phyloP scores from a whole-genome alignment of 352 stramenopile genomes.

The Globisporangium lucens region DNA sequence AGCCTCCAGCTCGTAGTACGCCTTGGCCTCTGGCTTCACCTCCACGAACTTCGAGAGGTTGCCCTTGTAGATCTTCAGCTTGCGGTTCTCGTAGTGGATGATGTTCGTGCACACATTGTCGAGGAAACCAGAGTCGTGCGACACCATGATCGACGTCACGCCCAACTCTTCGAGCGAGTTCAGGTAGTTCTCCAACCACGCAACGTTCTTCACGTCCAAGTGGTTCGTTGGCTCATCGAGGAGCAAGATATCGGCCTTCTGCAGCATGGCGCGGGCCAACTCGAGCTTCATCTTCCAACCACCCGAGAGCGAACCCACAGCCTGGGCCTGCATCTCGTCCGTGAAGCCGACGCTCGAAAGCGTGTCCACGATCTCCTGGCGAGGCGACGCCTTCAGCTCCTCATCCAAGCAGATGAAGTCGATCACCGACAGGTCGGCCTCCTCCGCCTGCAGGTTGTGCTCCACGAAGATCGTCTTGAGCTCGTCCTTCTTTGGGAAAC shows the following conservation, averaged over 20 bases:
- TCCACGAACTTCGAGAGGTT: slow-evolving; percentile 86
- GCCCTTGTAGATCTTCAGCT: slow-evolving; percentile 88
- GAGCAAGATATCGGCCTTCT: slow-evolving; percentile 95
- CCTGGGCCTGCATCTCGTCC: slow-evolving; percentile 89
- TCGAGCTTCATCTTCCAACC: slow-evolving; percentile 96
- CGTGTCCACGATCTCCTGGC: slow-evolving; percentile 90
- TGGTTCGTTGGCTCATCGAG: slow-evolving; percentile 96
- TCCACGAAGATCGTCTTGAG: slow-evolving; percentile 96
- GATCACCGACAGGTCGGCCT: slow-evolving; percentile 78
- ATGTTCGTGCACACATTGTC: slow-evolving; percentile 98
- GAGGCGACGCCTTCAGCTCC: slow-evolving; percentile 88
- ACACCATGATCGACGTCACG: slow-evolving; percentile 94
- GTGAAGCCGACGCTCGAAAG: slow-evolving; percentile 93
- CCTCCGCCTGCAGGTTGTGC: slow-evolving; percentile 94
- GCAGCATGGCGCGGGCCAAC: slow-evolving; percentile 92
- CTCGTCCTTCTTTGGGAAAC: slow-evolving; percentile 94
- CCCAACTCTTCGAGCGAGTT: slow-evolving; percentile 63
- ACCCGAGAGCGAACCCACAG: slow-evolving; percentile 92
- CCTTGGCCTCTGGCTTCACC: slow-evolving; percentile 85
- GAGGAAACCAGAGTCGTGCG: slow-evolving; percentile 96
- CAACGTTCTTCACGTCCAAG: slow-evolving; percentile 91
- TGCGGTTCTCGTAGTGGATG: slow-evolving; percentile 95
- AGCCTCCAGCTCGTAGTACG: slow-evolving; percentile 87
- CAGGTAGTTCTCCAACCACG: slow-evolving; percentile 93
- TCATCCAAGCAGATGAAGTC: slow-evolving; percentile 87